Evolutionary conservation across 345 rosid genomes (phyloP), one percentile per base, ranked within the genome.

Genomic region (Aquilaria sinensis): DNA sequence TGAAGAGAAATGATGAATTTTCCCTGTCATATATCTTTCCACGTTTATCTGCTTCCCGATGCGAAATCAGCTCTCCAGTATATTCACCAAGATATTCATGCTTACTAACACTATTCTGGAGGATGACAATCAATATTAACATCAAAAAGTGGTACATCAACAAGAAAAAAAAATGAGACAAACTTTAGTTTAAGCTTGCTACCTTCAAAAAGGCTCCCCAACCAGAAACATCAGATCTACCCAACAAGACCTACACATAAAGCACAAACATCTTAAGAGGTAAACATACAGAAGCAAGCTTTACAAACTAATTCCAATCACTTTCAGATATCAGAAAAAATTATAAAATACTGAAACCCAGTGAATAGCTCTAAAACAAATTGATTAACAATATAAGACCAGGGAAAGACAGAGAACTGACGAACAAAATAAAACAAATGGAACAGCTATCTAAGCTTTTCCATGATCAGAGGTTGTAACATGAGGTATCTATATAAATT

Each of bases 191-290:
- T 46, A 51, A 15, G 62, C 65, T 70, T 66, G 43, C 43, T 80
- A 95, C 99, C 96, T 95, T 95, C 76, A 95, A 76, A 80, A 95
- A 95, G 67, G 99, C 99, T 76, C 99, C 99, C 99, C 99, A 95
- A 30, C 99, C 99, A 64, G 99, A 95, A 56, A 95, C 85, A 75
- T 95, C 93, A n/a, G 99, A 95, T 74, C 78, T 85, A 72, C 99
- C 99, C 47, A 95, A 96, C 72, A 95, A 83, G 66, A 95, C 99
- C 98, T 95, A 87, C 53, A 73, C 63, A 64, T 31, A 32, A 58
- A 51, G 43, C 43, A 37, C 43, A 37, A 37, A 37, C 4, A 7
- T 7, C 43, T 37, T 7, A 10, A 53, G 60, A 52, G 61, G 34
- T 23, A 23, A 23, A 48, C 47, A 56, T 23, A 43, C 12, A 6